Conservation (phyloP, 768 basidiomycete species). For the Hydnomerulius pinastri region DNA sequence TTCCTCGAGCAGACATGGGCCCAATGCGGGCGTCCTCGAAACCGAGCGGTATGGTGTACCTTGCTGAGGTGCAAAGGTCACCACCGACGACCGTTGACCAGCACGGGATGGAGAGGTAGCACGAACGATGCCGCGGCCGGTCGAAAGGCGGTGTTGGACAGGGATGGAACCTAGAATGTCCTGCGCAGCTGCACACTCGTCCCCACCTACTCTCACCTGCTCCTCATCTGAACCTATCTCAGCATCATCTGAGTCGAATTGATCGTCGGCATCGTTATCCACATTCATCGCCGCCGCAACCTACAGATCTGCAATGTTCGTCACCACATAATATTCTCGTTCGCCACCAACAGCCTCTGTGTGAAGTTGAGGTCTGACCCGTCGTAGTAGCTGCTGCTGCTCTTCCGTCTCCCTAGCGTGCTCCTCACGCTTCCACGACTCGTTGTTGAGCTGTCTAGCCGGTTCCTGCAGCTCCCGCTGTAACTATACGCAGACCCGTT, state of each 20-base stretch:
- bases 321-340: constrained; percentile 94
- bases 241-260: constrained; percentile 54
- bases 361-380: constrained; percentile 78
- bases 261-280: constrained; percentile 87
- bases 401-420: constrained; percentile 51
- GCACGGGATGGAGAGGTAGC: constrained; percentile 23
- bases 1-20: constrained; percentile 36
- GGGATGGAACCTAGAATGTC: constrained; percentile 23
- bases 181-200: constrained; percentile 40
- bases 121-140: constrained; percentile 15
- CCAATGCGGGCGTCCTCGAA: constrained; percentile 26
- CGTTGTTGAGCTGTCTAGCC: constrained; percentile 51
- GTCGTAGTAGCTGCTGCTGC: constrained; percentile 44
- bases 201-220: constrained; percentile 40
- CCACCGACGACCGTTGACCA: constrained; percentile 25
- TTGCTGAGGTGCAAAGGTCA: constrained; percentile 26
- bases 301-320: constrained; percentile 95
- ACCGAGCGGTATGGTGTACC: constrained; percentile 36
- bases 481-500: constrained; percentile 86
- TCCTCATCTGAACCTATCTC: constrained; percentile 24
- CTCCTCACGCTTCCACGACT: constrained; percentile 56
- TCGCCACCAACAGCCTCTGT: constrained; percentile 86
- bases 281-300: constrained; percentile 96
- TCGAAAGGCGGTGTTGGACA: constrained; percentile 17
- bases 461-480: constrained; percentile 51